Conservation (phyloP, 352 stramenopile species). For the Phytophthora kernoviae region DNA sequence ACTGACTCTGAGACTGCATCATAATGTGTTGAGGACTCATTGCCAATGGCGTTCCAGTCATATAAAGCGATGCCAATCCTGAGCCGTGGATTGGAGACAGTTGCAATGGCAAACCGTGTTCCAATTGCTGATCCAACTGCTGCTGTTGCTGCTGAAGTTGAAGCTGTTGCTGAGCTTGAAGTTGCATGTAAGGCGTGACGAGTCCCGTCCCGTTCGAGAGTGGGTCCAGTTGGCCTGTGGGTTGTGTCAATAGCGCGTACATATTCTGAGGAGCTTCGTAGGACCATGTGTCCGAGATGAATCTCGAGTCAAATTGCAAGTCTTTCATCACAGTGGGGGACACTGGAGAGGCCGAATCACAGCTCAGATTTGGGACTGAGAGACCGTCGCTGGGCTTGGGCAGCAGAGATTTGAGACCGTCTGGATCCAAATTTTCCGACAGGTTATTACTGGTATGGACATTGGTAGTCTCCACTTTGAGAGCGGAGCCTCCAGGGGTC, state of each 20-base stretch:
- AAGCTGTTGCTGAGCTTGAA: constrained; percentile 35
- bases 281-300: constrained; percentile 48
- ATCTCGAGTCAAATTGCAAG: constrained; percentile 52
- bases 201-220: constrained; percentile 32
- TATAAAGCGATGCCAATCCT: constrained; percentile 35
- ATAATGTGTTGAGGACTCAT: constrained; percentile 45
- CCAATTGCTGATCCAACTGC: constrained; percentile 32
- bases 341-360: constrained; percentile 32
- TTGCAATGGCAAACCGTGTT: constrained; percentile 19
- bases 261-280: constrained; percentile 62
- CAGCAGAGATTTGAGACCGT: constrained; percentile 13
- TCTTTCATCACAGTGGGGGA: constrained; percentile 42
- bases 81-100: constrained; percentile 36
- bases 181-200: constrained; percentile 45
- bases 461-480: constrained; percentile 28
- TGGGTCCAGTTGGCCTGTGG: constrained; percentile 30
- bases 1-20: constrained; percentile 23
- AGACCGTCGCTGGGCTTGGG: constrained; percentile 32
- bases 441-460: constrained; percentile 5
- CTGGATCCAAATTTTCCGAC: not conserved
- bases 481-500: constrained; percentile 23
- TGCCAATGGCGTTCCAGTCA: constrained; percentile 30
- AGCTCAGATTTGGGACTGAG: constrained; percentile 25
- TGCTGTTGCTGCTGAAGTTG: constrained; percentile 45
- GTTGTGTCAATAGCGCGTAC: constrained; percentile 49